Evolutionary conservation across 805 yeast genomes (phyloP).

Genomic region (Candida silvicultrix): DNA sequence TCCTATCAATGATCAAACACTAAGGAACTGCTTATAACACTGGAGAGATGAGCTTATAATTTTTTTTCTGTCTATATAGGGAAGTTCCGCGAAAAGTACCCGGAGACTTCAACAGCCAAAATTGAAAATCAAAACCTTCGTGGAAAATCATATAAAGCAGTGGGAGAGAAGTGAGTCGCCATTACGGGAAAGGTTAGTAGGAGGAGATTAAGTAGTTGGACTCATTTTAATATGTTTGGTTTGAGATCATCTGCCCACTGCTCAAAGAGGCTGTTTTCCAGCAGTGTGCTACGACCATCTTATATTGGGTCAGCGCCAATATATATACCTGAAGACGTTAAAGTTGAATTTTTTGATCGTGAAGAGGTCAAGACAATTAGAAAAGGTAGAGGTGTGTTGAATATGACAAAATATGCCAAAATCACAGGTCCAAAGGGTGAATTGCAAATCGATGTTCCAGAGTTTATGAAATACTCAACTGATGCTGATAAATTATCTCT

Average conservation of each 20-base stretch:
- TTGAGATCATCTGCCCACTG: constrained; percentile 2
- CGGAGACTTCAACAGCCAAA: background rate
- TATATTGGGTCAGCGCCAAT: constrained; percentile 83
- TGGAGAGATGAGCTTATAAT: background rate
- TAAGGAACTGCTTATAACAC: too few relatives aligned
- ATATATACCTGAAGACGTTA: constrained; percentile 56
- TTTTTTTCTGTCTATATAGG: background rate
- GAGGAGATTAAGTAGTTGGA: background rate
- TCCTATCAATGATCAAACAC: too few relatives aligned
- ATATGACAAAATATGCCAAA: constrained; percentile 50
- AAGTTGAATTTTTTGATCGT: constrained; percentile 38
- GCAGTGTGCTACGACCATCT: constrained; percentile 32
- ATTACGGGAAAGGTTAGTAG: too few relatives aligned
- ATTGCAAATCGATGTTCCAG: constrained; percentile 60
- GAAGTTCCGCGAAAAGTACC: background rate
- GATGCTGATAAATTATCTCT: constrained; percentile 41
- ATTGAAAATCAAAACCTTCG: background rate
- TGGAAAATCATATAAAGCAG: background rate
- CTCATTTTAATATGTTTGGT: background rate
- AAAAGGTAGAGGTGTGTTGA: constrained; percentile 57
- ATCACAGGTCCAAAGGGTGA: constrained; percentile 77
- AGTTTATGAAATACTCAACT: constrained; percentile 47
- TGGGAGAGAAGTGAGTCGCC: too few relatives aligned
- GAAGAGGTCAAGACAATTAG: constrained; percentile 53
- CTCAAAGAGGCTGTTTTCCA: constrained; percentile 28